Base-by-base conservation (phyloP, 1,284 basidiomycete genomes). In the Tilletia horrida region DNA sequence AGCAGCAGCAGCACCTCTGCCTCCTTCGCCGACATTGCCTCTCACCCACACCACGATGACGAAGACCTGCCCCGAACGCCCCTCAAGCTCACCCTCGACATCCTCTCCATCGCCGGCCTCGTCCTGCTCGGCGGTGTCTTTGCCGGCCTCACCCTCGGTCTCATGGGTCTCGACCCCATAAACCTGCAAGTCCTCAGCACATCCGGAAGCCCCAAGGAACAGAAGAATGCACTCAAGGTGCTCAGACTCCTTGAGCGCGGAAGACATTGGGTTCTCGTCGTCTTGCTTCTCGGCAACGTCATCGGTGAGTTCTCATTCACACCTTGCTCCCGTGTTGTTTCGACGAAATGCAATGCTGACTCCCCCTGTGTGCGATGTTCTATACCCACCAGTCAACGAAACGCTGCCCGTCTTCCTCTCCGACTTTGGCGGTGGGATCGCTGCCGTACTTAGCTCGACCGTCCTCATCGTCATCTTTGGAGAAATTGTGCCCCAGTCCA, bases 141-240 rank as follows among this genome's bases (percentile, higher is more conserved):
- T 75, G 83, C 84, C 0, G 85, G 85, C 3, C 84, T 96, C 64
- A 96, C 93, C 0, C 87, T 97, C 23, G 93, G 91, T 4, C 85
- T 96, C 40, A 96, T 96, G 93, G 93, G 94, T 1, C 87, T 96
- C 21, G 94, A 97, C 77, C 90, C 93, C 75, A 86, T 97, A 52
- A 93, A 96, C 78, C 85, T 97, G 21, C 89, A 91, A 31, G 93
- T 96, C 0, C 85, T 95, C 27, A 85, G 90, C 0, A 86, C 88
- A 0, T 91, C 91, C 1, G 93, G 92, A 0, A 89, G 89, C 23
- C 87, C 93, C 76, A 74, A 77, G 42, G 84, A 85, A 73, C 77
- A 79, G 68, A 74, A 70, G 57, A 81, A 84, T 66, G 84, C 84
- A 0, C 75, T 82, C 13, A 84, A 81, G 67, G 85, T 85, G 3